Conservation (phyloP, 2,329 filamentous ascomycete genomes). For the Monosporascus cannonballus region DNA sequence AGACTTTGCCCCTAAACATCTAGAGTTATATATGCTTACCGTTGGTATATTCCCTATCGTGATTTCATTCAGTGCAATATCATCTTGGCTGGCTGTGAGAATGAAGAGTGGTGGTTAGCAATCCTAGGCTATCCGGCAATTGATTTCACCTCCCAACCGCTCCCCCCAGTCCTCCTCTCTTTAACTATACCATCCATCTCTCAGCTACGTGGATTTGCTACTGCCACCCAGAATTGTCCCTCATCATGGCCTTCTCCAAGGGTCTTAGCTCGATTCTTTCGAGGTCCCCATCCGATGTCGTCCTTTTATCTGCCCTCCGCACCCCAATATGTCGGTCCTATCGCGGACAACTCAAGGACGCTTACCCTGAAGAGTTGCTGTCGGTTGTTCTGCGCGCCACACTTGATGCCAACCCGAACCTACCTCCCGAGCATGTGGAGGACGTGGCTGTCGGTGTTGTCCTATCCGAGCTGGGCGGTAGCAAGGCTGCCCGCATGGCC, state of each 20-base stretch:
- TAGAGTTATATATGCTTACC: too few relatives aligned
- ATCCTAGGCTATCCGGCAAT: too few relatives aligned
- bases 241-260: slow-evolving; percentile 47
- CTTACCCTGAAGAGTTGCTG: slow-evolving; percentile 86
- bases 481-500: slow-evolving; percentile 87
- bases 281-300: slow-evolving; percentile 74
- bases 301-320: slow-evolving; percentile 85
- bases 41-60: too few relatives aligned
- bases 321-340: slow-evolving; percentile 80
- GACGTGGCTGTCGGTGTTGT: slow-evolving; percentile 87
- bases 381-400: slow-evolving; percentile 61
- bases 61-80: too few relatives aligned
- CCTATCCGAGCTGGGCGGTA: slow-evolving; percentile 82
- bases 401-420: slow-evolving; percentile 63
- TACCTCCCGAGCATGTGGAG: slow-evolving; percentile 63
- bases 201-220: neutral
- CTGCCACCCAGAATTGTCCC: neutral
- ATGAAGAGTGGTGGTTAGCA: too few relatives aligned
- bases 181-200: too few relatives aligned
- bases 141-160: too few relatives aligned
- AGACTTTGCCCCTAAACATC: too few relatives aligned
- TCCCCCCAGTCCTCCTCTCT: too few relatives aligned
- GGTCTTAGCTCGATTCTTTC: slow-evolving; percentile 71
- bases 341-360: slow-evolving; percentile 78
- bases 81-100: too few relatives aligned